Conservation (phyloP, 371 early-diverging fungal genomes). For the Mucor racemosus region DNA sequence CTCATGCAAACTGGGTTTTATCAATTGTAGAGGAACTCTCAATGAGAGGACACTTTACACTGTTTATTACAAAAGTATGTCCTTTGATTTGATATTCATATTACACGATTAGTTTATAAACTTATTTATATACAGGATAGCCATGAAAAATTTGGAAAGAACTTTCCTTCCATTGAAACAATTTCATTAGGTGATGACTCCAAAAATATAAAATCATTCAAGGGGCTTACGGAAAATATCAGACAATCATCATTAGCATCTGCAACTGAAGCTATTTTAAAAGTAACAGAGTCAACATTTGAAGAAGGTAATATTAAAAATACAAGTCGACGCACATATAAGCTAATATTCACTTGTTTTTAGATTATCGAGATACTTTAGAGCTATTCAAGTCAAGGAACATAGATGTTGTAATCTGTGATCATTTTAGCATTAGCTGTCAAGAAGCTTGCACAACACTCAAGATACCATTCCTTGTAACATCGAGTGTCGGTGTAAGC, state of each 20-base stretch:
- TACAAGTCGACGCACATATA: background rate
- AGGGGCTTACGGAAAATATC: background rate
- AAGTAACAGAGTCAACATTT: background rate
- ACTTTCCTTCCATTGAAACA: slow-evolving; percentile 17
- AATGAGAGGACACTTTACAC: slow-evolving; percentile 19
- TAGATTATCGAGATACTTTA: background rate
- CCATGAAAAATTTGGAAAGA: slow-evolving; percentile 26
- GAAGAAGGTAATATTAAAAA: background rate
- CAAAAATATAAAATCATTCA: background rate
- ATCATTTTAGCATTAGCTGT: slow-evolving; percentile 17
- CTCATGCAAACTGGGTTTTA: slow-evolving; percentile 25
- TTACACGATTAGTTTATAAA: too few relatives aligned
- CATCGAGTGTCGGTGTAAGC: background rate
- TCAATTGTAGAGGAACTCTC: slow-evolving; percentile 20
- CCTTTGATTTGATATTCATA: too few relatives aligned
- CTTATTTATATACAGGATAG: background rate
- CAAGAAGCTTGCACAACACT: slow-evolving; percentile 13
- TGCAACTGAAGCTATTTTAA: background rate
- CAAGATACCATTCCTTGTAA: slow-evolving; percentile 16
- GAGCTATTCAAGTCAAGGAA: background rate
- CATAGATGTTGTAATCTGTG: slow-evolving; percentile 23
- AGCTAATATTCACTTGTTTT: too few relatives aligned
- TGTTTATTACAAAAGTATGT: slow-evolving; percentile 23
- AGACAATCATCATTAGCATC: background rate
- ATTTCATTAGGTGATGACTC: background rate